Percentiles rank a stretch among this genome's conserved stretches.
Evolutionary conservation across 1,284 basidiomycete genomes (phyloP).

Genomic region (Kwoniella shivajii): DNA sequence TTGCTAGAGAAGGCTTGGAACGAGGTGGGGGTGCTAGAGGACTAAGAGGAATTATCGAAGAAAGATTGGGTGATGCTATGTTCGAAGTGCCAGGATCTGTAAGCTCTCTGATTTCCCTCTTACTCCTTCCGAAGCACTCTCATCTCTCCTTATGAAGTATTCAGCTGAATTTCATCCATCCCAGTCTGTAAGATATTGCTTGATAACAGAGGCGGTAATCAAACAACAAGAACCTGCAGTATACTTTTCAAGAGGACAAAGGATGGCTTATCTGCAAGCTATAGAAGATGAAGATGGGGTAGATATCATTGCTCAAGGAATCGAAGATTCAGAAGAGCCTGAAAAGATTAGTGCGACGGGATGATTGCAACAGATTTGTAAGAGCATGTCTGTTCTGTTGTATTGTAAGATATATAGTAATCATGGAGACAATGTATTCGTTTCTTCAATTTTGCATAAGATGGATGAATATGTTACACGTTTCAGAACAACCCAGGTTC

Average conservation of each 20-base stretch:
- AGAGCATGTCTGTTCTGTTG: background rate
- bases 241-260: conserved; percentile 67
- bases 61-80: conserved; percentile 80
- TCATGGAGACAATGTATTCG: background rate
- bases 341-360: conserved; percentile 13
- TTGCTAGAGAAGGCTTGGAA: conserved; percentile 74
- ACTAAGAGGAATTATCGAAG: conserved; percentile 87
- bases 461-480: too few species aligned
- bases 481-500: too few species aligned
- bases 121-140: background rate
- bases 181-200: conserved; percentile 65
- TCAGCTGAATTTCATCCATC: too few species aligned
- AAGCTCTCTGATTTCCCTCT: too few species aligned
- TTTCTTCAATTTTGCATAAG: too few species aligned
- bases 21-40: conserved; percentile 88
- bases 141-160: too few species aligned
- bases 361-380: background rate
- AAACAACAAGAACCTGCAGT: conserved; percentile 59
- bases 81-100: conserved; percentile 77
- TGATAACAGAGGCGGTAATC: conserved; percentile 63
- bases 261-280: conserved; percentile 60
- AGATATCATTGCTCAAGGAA: background rate
- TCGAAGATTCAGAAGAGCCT: conserved; percentile 4
- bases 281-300: conserved; percentile 61
- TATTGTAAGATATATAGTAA: background rate